Conservation (phyloP, 1,139 yeast species). For the Nakaseomyces bracarensis region DNA sequence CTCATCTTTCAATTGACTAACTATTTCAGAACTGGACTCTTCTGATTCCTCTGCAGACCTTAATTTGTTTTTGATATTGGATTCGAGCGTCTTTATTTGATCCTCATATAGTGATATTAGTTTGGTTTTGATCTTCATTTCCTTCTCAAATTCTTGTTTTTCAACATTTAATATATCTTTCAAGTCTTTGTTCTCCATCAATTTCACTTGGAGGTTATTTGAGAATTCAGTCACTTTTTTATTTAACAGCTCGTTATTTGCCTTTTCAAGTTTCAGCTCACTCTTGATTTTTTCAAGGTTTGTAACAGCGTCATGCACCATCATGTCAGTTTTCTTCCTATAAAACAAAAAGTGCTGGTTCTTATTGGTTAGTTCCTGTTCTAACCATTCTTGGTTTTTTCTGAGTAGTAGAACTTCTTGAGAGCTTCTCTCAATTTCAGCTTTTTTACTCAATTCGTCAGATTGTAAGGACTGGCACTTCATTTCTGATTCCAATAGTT, state of each 20-base stretch:
- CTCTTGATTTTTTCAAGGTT: conserved; percentile 20
- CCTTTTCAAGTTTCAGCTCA: conserved; percentile 7
- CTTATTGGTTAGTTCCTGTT: conserved; percentile 19
- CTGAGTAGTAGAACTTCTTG: conserved; percentile 36
- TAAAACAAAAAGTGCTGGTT: conserved; percentile 33
- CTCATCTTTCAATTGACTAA: conserved; percentile 19
- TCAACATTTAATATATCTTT: conserved; percentile 41
- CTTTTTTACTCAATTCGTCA: conserved; percentile 31
- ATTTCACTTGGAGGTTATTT: conserved; percentile 13
- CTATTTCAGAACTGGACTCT: conserved; percentile 35
- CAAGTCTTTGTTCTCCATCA: conserved; percentile 39
- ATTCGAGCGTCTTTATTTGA: conserved; percentile 35
- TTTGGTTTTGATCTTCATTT: conserved; percentile 57
- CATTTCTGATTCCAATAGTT: conserved; percentile 34
- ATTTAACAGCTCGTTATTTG: conserved; percentile 12
- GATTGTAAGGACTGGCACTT: conserved; percentile 33
- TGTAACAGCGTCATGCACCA: conserved; percentile 27
- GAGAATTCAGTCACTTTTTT: conserved; percentile 15
- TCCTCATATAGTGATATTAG: conserved; percentile 52
- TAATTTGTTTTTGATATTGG: conserved; percentile 24
- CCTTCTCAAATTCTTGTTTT: conserved; percentile 52
- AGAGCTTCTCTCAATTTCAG: conserved; percentile 34
- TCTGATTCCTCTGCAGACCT: conserved; percentile 11
- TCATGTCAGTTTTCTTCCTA: conserved; percentile 35
- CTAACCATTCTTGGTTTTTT: conserved; percentile 20